Evolutionary conservation across 768 basidiomycete species (phyloP).

Genomic region (Kwoniella shandongensis): DNA sequence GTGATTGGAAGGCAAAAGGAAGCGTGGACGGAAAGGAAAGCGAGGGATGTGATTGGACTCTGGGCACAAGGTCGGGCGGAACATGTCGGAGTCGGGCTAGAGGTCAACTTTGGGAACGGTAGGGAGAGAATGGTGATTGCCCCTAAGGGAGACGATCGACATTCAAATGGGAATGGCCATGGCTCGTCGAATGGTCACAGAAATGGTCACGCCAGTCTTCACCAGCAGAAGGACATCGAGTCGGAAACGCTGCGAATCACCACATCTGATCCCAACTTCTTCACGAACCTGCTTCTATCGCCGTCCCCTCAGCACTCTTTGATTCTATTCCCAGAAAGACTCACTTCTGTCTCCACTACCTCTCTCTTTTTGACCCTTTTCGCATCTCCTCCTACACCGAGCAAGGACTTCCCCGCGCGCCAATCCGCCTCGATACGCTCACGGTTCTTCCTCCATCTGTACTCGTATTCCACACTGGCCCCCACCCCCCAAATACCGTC

Average conservation of each 20-base stretch:
- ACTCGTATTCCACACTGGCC: constrained; percentile 36
- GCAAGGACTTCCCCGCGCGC: not conserved
- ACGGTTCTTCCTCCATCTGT: constrained; percentile 54
- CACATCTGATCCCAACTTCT: constrained; percentile 42
- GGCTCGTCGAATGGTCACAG: too few relatives aligned
- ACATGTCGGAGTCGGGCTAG: constrained; percentile 54
- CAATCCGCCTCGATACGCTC: not conserved
- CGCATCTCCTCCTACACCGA: not conserved
- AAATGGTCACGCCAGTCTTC: not conserved
- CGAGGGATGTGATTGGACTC: constrained; percentile 31
- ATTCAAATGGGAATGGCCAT: constrained; percentile 41
- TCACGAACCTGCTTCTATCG: constrained; percentile 29
- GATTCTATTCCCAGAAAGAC: constrained; percentile 30
- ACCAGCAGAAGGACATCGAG: constrained; percentile 55
- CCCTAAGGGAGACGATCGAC: not conserved
- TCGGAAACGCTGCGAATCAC: constrained; percentile 58
- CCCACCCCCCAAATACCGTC: constrained; percentile 4
- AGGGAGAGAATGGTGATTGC: not conserved
- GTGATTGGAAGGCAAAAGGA: constrained; percentile 53
- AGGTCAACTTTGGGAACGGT: constrained; percentile 55
- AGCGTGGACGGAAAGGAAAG: constrained; percentile 48
- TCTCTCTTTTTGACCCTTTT: constrained; percentile 29
- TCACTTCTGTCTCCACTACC: constrained; percentile 28
- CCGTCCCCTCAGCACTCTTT: constrained; percentile 36
- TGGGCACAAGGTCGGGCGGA: constrained; percentile 48